Evolutionary conservation across 208 protist genomes (phyloP).

Genomic region (Acanthamoeba triangularis): DNA sequence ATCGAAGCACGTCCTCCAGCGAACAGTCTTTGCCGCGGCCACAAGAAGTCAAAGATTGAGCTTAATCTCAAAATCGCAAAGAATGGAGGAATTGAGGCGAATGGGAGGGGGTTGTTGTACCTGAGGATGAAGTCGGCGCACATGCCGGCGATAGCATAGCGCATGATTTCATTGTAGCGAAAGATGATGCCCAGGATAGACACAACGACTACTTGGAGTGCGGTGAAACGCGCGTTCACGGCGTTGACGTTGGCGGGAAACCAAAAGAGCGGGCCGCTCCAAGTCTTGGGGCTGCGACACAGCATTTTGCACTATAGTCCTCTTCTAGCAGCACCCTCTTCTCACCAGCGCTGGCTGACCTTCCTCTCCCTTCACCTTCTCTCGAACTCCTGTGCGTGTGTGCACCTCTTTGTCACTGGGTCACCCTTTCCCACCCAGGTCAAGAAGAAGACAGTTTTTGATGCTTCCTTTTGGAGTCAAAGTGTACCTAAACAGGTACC

Average conservation of each 20-base stretch:
- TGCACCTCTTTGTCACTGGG: no score
- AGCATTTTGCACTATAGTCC: background rate
- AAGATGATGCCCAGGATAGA: slow-evolving; percentile 70
- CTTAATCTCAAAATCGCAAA: no score
- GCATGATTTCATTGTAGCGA: slow-evolving; percentile 41
- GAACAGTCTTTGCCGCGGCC: no score
- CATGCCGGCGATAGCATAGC: slow-evolving; percentile 52
- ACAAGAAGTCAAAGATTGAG: background rate
- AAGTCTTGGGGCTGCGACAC: background rate
- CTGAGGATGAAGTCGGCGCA: slow-evolving; percentile 29
- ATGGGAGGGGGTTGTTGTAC: background rate
- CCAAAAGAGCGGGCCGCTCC: slow-evolving; percentile 66
- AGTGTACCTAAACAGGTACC: no score
- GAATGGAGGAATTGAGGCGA: no score
- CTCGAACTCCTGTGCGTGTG: no score
- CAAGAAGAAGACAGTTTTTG: no score
- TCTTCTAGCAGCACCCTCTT: no score
- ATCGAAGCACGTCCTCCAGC: slow-evolving; percentile 68
- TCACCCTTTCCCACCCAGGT: no score
- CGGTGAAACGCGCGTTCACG: slow-evolving; percentile 41
- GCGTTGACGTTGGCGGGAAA: slow-evolving; percentile 56
- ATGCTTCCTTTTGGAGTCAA: no score
- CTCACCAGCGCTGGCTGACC: no score
- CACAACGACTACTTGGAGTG: background rate
- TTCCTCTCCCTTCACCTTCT: no score